Evolutionary conservation across 495 filamentous ascomycete species (phyloP).

Genomic region (Chaetomium tenue): DNA sequence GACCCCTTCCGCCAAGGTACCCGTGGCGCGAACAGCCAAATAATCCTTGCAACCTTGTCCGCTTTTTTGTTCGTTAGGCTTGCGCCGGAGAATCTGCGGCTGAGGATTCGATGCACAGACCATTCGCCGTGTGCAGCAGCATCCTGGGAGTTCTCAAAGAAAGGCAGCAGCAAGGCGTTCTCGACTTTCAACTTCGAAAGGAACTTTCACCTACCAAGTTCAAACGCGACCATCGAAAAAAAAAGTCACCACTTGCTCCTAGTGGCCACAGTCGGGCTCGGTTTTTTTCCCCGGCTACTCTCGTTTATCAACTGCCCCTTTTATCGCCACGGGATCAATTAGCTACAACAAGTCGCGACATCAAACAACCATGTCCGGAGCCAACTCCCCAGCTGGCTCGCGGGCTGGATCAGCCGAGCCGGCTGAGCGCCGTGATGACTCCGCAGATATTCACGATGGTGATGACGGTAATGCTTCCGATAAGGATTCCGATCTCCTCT

Average conservation of each 20-base stretch:
- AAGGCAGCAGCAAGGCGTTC: not conserved
- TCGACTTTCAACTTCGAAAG: not conserved
- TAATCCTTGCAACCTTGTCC: no score
- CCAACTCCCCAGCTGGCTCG: conserved; percentile 15
- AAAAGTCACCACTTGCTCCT: not conserved
- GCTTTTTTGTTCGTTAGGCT: not conserved
- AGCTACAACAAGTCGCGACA: not conserved
- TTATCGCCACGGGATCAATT: not conserved
- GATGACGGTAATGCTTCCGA: conserved; percentile 57
- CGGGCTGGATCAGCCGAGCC: conserved; percentile 25
- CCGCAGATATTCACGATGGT: conserved; percentile 35
- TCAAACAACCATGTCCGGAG: conserved; percentile 45
- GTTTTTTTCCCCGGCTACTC: not conserved
- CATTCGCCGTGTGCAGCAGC: conserved; percentile 3
- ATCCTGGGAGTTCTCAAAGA: conserved; percentile 5
- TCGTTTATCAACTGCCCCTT: not conserved
- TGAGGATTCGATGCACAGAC: conserved; percentile 4
- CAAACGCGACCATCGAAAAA: not conserved
- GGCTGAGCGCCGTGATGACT: conserved; percentile 24
- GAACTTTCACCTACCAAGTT: not conserved
- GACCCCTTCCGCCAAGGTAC: no score
- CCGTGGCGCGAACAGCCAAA: no score
- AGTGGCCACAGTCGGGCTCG: not conserved
- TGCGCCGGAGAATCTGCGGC: conserved; percentile 12
- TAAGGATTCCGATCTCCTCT: conserved; percentile 76